Evolutionary conservation across 73 alveolate species (phyloP).

Genomic region (Symbiodinium pilosum): DNA sequence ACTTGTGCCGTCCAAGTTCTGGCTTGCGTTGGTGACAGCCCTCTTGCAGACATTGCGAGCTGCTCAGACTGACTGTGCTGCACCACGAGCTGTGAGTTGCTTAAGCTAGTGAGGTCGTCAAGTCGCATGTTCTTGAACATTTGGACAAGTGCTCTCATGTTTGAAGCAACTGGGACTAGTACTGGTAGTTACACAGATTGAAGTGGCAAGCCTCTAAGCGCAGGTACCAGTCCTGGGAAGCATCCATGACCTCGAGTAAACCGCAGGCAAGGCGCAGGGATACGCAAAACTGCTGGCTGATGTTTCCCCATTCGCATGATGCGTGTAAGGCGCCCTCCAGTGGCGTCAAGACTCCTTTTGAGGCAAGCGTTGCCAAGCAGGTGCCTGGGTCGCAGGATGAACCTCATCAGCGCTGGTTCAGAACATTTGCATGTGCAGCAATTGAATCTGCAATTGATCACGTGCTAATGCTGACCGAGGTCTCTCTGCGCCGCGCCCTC

Average conservation of each 20-base stretch:
- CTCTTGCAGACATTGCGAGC: neutral
- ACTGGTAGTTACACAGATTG: too few relatives aligned
- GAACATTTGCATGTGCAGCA: neutral
- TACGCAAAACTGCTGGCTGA: neutral
- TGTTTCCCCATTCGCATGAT: neutral
- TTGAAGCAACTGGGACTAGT: too few relatives aligned
- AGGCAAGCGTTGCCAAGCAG: neutral
- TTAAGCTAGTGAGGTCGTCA: neutral
- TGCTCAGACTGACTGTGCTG: neutral
- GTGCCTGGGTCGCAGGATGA: neutral
- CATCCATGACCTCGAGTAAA: neutral
- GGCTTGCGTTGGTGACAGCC: neutral
- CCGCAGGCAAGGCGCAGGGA: neutral
- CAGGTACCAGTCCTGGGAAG: conserved; percentile 21
- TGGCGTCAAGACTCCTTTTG: neutral
- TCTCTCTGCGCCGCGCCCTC: conserved; percentile 1
- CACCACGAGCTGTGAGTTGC: neutral
- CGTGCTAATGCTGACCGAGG: neutral
- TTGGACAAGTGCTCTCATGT: neutral
- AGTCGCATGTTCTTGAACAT: neutral
- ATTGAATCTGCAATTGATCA: neutral
- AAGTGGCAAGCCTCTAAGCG: neutral
- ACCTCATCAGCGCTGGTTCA: too few relatives aligned
- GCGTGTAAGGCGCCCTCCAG: neutral
- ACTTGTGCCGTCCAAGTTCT: neutral